phyloP scores from a whole-genome alignment of 225 moss, liverwort and hornwort genomes.

The Physcomitrium patens region DNA sequence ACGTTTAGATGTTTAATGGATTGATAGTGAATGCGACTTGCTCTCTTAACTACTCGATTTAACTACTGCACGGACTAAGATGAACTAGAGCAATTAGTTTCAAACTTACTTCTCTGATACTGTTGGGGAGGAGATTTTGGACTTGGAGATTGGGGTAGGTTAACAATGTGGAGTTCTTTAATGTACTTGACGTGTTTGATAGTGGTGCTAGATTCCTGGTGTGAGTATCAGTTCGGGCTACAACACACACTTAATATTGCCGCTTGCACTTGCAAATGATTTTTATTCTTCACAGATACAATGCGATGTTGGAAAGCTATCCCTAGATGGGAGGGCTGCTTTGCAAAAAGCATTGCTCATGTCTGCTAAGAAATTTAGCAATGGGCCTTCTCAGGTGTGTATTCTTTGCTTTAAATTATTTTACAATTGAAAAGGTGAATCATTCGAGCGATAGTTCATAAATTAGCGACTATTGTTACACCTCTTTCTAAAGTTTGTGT shows the following conservation, averaged over 20 bases:
- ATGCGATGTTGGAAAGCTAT: slow-evolving; percentile 79
- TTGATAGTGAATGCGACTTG: slow-evolving; percentile 2
- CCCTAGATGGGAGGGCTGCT: slow-evolving; percentile 72
- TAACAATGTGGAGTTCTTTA: slow-evolving; percentile 5
- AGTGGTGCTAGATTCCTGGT: neutral
- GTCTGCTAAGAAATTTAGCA: slow-evolving; percentile 91
- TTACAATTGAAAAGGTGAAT: neutral
- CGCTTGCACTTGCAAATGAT: slow-evolving; percentile 5
- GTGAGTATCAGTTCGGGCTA: neutral
- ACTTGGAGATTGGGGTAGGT: slow-evolving; percentile 17
- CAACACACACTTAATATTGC: neutral
- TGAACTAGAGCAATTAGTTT: slow-evolving; percentile 13
- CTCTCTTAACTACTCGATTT: neutral
- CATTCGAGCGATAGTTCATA: slow-evolving; percentile 10
- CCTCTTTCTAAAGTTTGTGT: neutral
- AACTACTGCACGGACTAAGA: neutral
- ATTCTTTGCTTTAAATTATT: slow-evolving; percentile 6
- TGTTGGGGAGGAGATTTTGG: slow-evolving; percentile 9
- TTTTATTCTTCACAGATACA: slow-evolving; percentile 69
- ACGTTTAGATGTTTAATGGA: neutral
- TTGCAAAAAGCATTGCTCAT: slow-evolving; percentile 90
- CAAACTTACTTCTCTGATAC: slow-evolving; percentile 2
- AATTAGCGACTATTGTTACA: neutral
- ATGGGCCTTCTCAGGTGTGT: slow-evolving; percentile 83
- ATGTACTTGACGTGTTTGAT: neutral